Percentiles rank a stretch among this genome's conserved stretches.
These are phyloP conservation scores for Avicennia marina DNA, from an alignment of 257 asterid species.

Conservation along the genomic window DNA sequence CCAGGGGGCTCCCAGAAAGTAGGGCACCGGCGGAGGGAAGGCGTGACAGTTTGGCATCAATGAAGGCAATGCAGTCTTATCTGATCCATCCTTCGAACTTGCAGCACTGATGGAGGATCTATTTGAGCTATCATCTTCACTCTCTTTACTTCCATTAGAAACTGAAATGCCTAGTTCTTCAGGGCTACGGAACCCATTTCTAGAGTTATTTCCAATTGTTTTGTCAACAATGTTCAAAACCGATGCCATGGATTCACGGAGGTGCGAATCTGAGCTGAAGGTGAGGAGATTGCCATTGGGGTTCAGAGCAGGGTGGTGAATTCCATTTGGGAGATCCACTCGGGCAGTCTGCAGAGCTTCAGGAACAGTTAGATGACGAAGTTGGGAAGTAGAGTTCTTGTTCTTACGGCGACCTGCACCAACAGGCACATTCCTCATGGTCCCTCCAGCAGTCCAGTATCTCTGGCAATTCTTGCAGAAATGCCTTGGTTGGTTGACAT, in stretches of 20 bases:
- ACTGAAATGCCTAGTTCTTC: slow-evolving; percentile 34
- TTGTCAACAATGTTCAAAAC: slow-evolving; percentile 50
- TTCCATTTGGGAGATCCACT: slow-evolving; percentile 42
- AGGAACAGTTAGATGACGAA: slow-evolving; percentile 40
- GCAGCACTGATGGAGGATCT: slow-evolving; percentile 35
- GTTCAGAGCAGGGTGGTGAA: slow-evolving; percentile 32
- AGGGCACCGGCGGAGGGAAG: slow-evolving; percentile 45
- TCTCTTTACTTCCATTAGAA: slow-evolving; percentile 35
- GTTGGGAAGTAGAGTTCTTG: slow-evolving; percentile 58
- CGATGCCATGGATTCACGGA: slow-evolving; percentile 64
- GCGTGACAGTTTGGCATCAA: slow-evolving; percentile 30
- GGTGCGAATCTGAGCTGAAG: slow-evolving; percentile 44
- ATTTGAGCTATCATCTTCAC: slow-evolving; percentile 30
- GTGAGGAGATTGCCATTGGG: slow-evolving; percentile 56
- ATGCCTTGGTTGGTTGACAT: slow-evolving; percentile 91
- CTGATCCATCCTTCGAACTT: slow-evolving; percentile 45
- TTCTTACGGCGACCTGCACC: slow-evolving; percentile 99
- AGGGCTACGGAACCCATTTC: slow-evolving; percentile 42
- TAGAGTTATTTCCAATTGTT: slow-evolving; percentile 20
- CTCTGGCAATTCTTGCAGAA: slow-evolving; percentile 98
- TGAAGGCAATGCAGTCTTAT: slow-evolving; percentile 31
- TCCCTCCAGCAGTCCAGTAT: slow-evolving; percentile 99
- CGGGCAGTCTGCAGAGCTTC: slow-evolving; percentile 36
- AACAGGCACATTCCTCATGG: slow-evolving; percentile 89
- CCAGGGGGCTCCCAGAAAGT: slow-evolving; percentile 71